Percentiles rank a stretch among this genome's conserved stretches.
Conservation (phyloP, 2,329 filamentous ascomycete genomes). For the Achaetomium macrosporum region DNA sequence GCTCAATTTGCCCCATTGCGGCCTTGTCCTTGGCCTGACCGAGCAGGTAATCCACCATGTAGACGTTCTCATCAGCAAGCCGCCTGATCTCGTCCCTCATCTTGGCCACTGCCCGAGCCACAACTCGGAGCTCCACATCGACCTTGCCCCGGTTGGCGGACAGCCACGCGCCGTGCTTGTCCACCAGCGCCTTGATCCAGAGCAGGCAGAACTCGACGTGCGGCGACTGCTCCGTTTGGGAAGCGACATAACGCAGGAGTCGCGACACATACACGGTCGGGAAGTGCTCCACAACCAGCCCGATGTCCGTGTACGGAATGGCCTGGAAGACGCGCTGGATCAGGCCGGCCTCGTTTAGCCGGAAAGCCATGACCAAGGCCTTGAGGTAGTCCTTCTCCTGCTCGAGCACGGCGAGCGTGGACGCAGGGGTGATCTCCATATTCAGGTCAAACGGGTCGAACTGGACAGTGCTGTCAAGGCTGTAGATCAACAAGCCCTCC, state of each 20-base stretch:
- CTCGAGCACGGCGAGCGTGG: conserved; percentile 64
- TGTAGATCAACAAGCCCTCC: conserved; percentile 90
- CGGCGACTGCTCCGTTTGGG: conserved; percentile 81
- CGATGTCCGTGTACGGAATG: conserved; percentile 68
- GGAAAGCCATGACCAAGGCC: conserved; percentile 94
- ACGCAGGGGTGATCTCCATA: conserved; percentile 85
- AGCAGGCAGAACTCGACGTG: conserved; percentile 92
- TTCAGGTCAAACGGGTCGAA: conserved; percentile 97
- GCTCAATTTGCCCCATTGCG: conserved; percentile 21
- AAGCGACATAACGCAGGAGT: conserved; percentile 78
- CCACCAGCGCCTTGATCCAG: conserved; percentile 81
- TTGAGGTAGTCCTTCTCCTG: conserved; percentile 76
- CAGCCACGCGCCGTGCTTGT: conserved; percentile 78
- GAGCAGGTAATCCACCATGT: conserved; percentile 78
- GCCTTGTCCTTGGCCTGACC: conserved; percentile 39
- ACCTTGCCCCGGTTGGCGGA: conserved; percentile 73
- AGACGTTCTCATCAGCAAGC: conserved; percentile 81
- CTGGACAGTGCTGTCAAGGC: conserved; percentile 72
- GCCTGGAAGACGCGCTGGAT: conserved; percentile 81
- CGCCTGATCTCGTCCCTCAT: conserved; percentile 78
- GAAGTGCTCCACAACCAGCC: conserved; percentile 70
- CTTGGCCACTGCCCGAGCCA: conserved; percentile 71
- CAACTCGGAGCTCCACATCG: conserved; percentile 76
- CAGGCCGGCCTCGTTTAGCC: conserved; percentile 78
- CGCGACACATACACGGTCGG: conserved; percentile 82